Evolutionary conservation across 345 rosid species (phyloP), one percentile per base, ranked within the genome.

Genomic region (Eucalyptus cladocalyx): DNA sequence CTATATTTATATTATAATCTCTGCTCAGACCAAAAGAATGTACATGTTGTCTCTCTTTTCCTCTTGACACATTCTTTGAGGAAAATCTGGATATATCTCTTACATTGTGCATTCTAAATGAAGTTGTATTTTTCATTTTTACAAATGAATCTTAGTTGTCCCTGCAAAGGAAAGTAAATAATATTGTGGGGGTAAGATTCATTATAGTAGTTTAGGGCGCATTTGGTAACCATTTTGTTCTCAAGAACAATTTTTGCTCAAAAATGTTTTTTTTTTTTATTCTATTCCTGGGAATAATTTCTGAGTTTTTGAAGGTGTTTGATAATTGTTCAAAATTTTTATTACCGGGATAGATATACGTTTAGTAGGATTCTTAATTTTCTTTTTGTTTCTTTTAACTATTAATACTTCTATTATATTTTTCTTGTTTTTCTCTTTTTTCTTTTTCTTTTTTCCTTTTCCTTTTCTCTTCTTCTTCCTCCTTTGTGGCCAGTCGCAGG

Each of bases 311-410:
- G 9, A 19, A 53, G 10, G 24, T 1, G 0, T 9, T 19, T 53
- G 58, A 3, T 53, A 53, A 19, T 4, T 53, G 2, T 53, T 0
- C 58, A 53, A 53, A 53, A 53, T 19, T 53, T 53, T 19, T 53
- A 19, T 53, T 53, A 53, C 5, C 1, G 0, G 58, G 24, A 19
- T 53, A 53, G 2, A 19, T 1, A 53, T 53, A 1, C 2, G 2
- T 53, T 53, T 53, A 53, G 58, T 19, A 19, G 0, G 58, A 53
- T 53, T 53, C 58, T 53, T 53, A 53, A 53, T 0, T 51, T 17
- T 49, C 19, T 7, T 53, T 53, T 53, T 53, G 58, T 53, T 53
- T 53, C 58, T 53, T 53, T 53, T 21, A 19, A 53, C 21, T 53
- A 0, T 53, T 53, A 53, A 8, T 53, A 4, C 58, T 53, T 8